Base-by-base conservation (phyloP, 345 rosid species). In the Clarkia xantiana region DNA sequence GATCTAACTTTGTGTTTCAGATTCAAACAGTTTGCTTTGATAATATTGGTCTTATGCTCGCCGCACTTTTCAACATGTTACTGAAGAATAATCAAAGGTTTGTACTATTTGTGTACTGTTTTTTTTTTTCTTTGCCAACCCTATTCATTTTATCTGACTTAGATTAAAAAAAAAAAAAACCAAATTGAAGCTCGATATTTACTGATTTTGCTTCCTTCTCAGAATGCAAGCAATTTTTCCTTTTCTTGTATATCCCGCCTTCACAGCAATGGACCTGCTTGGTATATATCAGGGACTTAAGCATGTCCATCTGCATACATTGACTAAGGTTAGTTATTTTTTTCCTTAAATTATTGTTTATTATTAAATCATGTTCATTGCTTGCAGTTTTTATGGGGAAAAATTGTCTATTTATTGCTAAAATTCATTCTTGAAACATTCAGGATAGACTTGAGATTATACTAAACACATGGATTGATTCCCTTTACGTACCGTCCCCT, bases 261-360 rank as follows among this genome's bases (percentile, higher is more conserved):
- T 84, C 67, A 56, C 82, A 10, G 77, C 82, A n/a, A n/a, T 84
- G 47, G 89, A 88, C 65, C 88, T 88, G 43, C 62, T 74, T 14
- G 97, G 97, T 19, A 81, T 81, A 64, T 81, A 84, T 72, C 81
- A 79, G 66, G 94, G 86, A 19, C 94, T 88, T 47, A 74, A 78
- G 71, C 74, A 88, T 63, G 76, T 88, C 46, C 82, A 81, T 70
- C 71, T 82, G 47, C 94, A 88, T 61, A 88, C 94, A 48, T 62
- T 88, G 56, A 84, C 89, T 14, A 88, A 84, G 94, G 97, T 88
- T 38, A 11, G 56, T 17, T 51, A 41, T 43, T 47, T 43, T 20
- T 18, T 16, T 43, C 49, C 45, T 51, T 25, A n/a, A 13, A 48
- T 13, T 20, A 6, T 14, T 48, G 39, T 38, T 40, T 23, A 42